Evolutionary conservation across 768 basidiomycete genomes (phyloP).

Genomic region (Rhizopogon rudus): DNA sequence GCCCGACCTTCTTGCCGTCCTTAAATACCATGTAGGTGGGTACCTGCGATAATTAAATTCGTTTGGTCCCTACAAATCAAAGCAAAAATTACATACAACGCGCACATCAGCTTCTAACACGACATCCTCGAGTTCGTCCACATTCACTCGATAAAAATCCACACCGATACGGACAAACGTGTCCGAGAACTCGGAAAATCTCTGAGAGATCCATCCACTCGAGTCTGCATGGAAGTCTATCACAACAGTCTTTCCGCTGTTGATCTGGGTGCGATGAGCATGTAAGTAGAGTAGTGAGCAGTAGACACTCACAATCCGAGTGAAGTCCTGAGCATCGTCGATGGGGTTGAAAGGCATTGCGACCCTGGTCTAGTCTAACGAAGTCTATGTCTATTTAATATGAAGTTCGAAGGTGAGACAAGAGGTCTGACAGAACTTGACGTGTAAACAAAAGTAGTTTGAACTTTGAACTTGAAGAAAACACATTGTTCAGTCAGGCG

Average conservation of each 20-base stretch:
- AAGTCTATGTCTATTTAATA: neutral
- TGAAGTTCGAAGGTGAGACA: neutral
- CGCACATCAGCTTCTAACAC: conserved; percentile 54
- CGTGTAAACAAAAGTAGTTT: neutral
- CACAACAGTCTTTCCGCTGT: conserved; percentile 19
- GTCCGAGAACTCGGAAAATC: conserved; percentile 16
- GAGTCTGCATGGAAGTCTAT: conserved; percentile 18
- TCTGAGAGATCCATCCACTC: conserved; percentile 11
- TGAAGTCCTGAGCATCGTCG: conserved; percentile 14
- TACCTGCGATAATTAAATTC: conserved; percentile 6
- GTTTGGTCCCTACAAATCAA: neutral
- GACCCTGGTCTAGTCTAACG: neutral
- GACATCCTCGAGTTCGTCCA: conserved; percentile 54
- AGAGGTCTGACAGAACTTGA: neutral
- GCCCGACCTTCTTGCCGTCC: conserved; percentile 22
- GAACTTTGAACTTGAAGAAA: neutral
- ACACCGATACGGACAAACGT: conserved; percentile 28
- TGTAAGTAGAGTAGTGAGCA: neutral
- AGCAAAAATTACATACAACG: conserved; percentile 39
- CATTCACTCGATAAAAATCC: conserved; percentile 70
- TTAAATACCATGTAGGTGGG: conserved; percentile 26
- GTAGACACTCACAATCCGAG: conserved; percentile 9
- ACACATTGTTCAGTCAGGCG: neutral
- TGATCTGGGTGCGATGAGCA: conserved; percentile 13
- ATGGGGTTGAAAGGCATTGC: conserved; percentile 16